Conservation (phyloP, 495 filamentous ascomycete species). For the Penicillium bovifimosum region DNA sequence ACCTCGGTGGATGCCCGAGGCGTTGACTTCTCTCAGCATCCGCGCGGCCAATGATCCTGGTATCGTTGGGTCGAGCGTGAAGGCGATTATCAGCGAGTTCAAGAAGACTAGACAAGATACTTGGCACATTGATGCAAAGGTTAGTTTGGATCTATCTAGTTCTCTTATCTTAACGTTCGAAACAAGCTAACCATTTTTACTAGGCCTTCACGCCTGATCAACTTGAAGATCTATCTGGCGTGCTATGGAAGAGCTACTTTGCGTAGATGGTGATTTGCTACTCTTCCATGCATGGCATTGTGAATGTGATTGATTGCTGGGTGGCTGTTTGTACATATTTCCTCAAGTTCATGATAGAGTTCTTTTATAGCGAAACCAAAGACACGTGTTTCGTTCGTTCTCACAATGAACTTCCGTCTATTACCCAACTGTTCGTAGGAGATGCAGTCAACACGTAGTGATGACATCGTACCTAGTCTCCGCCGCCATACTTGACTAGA, state of each 20-base stretch:
- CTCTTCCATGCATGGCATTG: background rate
- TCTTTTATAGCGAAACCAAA: background rate
- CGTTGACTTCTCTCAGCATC: slow-evolving; percentile 77
- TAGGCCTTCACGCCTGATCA: slow-evolving; percentile 91
- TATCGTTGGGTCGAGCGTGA: slow-evolving; percentile 95
- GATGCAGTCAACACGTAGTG: slow-evolving; percentile 16
- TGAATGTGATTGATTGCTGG: background rate
- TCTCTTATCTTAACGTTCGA: background rate
- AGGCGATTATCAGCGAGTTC: slow-evolving; percentile 90
- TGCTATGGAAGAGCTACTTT: slow-evolving; percentile 99
- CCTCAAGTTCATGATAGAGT: background rate
- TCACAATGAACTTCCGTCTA: too few species aligned
- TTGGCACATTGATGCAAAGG: slow-evolving; percentile 97
- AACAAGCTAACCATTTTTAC: slow-evolving; percentile 23
- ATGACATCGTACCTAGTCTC: slow-evolving; percentile 18
- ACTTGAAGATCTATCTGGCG: slow-evolving; percentile 90
- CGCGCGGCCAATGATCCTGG: slow-evolving; percentile 84
- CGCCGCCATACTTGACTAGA: background rate
- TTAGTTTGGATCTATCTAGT: slow-evolving; percentile 27
- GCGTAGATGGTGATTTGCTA: slow-evolving; percentile 47
- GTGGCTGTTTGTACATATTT: background rate
- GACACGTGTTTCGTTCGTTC: background rate
- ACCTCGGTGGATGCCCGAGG: slow-evolving; percentile 88
- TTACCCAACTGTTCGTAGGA: background rate
- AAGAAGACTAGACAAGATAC: slow-evolving; percentile 99